Percentiles rank a stretch among this genome's conserved stretches.
These are phyloP conservation scores for Sicyos edulis DNA, from an alignment of 306 rosid species.

Conservation along the genomic window DNA sequence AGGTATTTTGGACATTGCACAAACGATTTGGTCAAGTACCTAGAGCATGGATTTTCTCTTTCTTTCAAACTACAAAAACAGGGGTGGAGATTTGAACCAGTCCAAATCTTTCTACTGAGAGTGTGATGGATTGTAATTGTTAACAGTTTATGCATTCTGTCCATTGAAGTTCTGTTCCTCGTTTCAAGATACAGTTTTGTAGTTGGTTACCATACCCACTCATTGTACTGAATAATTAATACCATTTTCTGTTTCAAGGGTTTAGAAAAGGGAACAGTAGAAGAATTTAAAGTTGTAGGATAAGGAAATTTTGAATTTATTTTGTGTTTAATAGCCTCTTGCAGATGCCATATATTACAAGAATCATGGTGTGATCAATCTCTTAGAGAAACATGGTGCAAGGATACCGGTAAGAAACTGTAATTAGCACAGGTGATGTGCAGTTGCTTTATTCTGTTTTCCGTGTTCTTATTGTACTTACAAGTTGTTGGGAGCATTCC, in stretches of 20 bases:
- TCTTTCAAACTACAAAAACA: not conserved
- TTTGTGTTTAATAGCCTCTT: slow-evolving; percentile 59
- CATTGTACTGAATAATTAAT: not conserved
- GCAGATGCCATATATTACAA: slow-evolving; percentile 82
- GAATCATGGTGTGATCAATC: slow-evolving; percentile 60
- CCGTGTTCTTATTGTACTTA: slow-evolving; percentile 22
- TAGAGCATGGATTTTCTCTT: not conserved
- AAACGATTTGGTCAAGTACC: not conserved
- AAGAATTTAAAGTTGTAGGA: not conserved
- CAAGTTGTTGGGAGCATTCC: slow-evolving; percentile 3
- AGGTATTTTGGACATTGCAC: not conserved
- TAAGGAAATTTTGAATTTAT: not conserved
- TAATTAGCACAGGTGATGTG: not conserved
- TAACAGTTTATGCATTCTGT: not conserved
- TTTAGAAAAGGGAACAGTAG: not conserved
- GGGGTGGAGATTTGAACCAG: not conserved
- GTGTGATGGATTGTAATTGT: not conserved
- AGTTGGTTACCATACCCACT: not conserved
- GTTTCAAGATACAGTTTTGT: not conserved
- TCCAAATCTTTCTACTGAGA: not conserved
- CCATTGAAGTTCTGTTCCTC: not conserved
- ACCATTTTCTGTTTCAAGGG: not conserved
- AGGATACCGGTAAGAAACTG: slow-evolving; percentile 45
- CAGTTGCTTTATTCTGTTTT: not conserved
- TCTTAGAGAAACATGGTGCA: slow-evolving; percentile 84